Percentiles rank a stretch among this genome's conserved stretches.
These are phyloP conservation scores for Neonectria coccinea DNA, from an alignment of 2,329 filamentous ascomycete species.

Conservation along the genomic window DNA sequence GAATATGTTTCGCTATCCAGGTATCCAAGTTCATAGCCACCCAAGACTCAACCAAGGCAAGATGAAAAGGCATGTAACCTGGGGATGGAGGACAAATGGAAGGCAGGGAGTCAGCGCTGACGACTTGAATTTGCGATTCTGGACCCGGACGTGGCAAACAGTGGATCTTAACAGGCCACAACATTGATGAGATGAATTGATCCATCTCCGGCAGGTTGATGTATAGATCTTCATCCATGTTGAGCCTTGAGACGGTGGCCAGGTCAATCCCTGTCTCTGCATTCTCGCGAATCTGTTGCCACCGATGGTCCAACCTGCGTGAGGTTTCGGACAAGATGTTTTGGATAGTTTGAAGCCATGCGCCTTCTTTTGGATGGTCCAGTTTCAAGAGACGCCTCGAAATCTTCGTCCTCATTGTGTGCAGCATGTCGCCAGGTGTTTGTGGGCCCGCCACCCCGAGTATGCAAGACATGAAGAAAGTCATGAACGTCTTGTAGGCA, in stretches of 20 bases:
- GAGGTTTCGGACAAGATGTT: constrained; percentile 14
- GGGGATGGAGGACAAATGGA: background rate
- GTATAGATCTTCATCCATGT: constrained; percentile 9
- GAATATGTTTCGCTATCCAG: constrained; percentile 53
- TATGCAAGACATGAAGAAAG: constrained; percentile 12
- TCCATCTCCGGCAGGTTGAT: constrained; percentile 26
- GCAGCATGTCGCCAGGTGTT: constrained; percentile 17
- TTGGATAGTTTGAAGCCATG: constrained; percentile 20
- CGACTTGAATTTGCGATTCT: background rate
- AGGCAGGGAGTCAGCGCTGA: constrained; percentile 1
- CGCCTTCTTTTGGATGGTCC: background rate
- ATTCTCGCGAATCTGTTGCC: constrained; percentile 1
- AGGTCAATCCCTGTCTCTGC: constrained; percentile 14
- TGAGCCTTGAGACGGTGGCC: background rate
- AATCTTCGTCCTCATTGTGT: constrained; percentile 31
- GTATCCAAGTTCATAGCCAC: constrained; percentile 52
- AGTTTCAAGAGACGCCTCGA: constrained; percentile 28
- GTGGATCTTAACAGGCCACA: background rate
- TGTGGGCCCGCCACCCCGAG: background rate
- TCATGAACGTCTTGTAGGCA: constrained; percentile 35
- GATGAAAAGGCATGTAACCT: constrained; percentile 20
- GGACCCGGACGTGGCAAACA: constrained; percentile 8
- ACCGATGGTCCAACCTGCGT: background rate
- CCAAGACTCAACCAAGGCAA: constrained; percentile 63
- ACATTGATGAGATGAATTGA: constrained; percentile 20